Base-by-base conservation (phyloP, 495 filamentous ascomycete species). In the Amniculicola lignicola region DNA sequence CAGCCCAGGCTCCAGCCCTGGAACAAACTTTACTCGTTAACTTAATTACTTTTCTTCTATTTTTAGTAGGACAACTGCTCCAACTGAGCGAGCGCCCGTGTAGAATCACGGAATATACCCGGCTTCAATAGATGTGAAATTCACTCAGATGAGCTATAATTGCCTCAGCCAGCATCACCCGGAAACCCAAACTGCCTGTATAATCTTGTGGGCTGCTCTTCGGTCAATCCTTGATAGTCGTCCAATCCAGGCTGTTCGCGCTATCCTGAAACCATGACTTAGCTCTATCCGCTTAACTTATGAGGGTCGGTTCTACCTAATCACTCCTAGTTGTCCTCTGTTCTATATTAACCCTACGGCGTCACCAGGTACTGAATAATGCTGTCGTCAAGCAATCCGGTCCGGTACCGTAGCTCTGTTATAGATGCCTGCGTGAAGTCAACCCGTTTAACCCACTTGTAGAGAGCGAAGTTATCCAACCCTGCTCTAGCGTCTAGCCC, bases 221-320 rank as follows among this genome's bases (percentile, higher is more conserved):
- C 27, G 12, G 45, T 49, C 16, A 49, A 49, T 49, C 28, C n/a
- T 7, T 49, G 18, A 49, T 36, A 31, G 45, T 21, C 45, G 45
- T 18, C 29, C 18, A 49, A 35, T 36, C n/a, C n/a, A n/a, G n/a
- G n/a, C 45, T 49, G 28, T 31, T 49, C 37, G 41, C 37, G 28
- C 45, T 49, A 27, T 36, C 35, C 23, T 49, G 23, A 37, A 49
- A 49, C 45, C 16, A 49, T 49, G 16, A 15, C 37, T 49, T 49
- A 49, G 45, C 45, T 49, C 45, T 19, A 49, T 49, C 45, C 45
- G 35, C 45, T 49, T 49, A 47, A 47, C 25, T 47, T 47, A 12
- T 27, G 25, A 31, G 22, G 25, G 43, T 28, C 23, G 31, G 22
- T 25, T 47, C 43, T 28, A 19, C 31, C 21, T 16, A 47, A 47